Base-by-base conservation (phyloP, 192 early-diverging fungal species). In the Coemansia sp. region DNA sequence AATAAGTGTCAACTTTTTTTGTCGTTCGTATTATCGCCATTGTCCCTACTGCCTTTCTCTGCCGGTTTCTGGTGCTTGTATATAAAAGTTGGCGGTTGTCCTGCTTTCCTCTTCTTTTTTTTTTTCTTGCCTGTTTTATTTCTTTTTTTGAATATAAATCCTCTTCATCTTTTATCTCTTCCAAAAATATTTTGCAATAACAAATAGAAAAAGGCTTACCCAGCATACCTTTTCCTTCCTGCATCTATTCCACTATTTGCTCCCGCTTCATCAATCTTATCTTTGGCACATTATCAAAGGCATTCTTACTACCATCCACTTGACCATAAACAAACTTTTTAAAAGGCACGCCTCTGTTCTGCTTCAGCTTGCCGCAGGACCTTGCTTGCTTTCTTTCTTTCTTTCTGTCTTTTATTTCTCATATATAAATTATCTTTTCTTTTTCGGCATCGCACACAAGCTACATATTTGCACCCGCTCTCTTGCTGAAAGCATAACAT, bases 51-150 rank as follows among this genome's bases (percentile, higher is more conserved):
- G 23, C 26, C 49, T 33, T 25, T 42, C 30, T 51, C 13, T 55
- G 39, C 52, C 35, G 49, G 48, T 75, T 74, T 52, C 49, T 26
- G 49, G 49, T 26, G 49, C 49, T 52, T 52, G 7, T 29, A 9
- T 28, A 28, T 28, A 28, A 52, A 52, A 52, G 49, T 1, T 23
- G 49, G 23, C 26, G 3, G 7, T 29, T 23, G 21, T 26, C 49
- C 49, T 31, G 12, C 20, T 10, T 64, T 31, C 43, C 26, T 66
- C 58, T 66, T 25, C 34, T 74, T 68, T 66, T 16, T 64, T 35
- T 74, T 18, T 49, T 28, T 15, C 26, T n/a, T 64, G 43, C 23
- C 21, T 56, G 26, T 71, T 37, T 61, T 59, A 12, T 40, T 43
- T 61, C 51, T 43, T 26, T 52, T 40, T 21, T 71, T 49, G n/a